Evolutionary conservation across 2,329 filamentous ascomycete genomes (phyloP).

Genomic region (Truncatella angustata): DNA sequence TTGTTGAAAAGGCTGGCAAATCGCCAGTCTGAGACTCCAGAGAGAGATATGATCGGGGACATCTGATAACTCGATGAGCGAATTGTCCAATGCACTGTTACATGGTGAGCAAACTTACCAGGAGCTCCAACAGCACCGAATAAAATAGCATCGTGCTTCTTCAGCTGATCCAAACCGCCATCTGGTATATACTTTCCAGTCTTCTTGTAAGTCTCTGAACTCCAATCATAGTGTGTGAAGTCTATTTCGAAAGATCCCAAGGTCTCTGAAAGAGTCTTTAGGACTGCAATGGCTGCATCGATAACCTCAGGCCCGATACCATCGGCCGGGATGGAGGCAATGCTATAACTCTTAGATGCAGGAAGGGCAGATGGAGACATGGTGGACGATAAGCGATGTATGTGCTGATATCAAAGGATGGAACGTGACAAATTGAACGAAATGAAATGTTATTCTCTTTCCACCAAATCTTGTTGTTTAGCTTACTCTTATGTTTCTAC

Average conservation of each 20-base stretch:
- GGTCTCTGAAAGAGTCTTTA: slow-evolving; percentile 51
- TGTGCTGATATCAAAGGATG: neutral
- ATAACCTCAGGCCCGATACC: slow-evolving; percentile 66
- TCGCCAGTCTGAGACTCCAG: slow-evolving; percentile 62
- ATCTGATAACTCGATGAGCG: slow-evolving; percentile 30
- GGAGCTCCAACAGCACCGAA: slow-evolving; percentile 65
- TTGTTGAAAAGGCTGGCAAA: slow-evolving; percentile 63
- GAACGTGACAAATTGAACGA: neutral
- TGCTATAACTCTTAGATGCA: slow-evolving; percentile 39
- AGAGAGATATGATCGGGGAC: slow-evolving; percentile 66
- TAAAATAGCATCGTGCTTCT: slow-evolving; percentile 55
- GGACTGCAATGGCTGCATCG: slow-evolving; percentile 56
- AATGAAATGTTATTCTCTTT: neutral
- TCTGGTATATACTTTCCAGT: slow-evolving; percentile 65
- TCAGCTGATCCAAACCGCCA: slow-evolving; percentile 50
- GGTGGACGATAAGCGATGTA: neutral
- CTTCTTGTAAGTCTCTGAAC: slow-evolving; percentile 63
- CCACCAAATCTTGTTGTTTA: neutral
- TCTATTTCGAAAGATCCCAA: slow-evolving; percentile 58
- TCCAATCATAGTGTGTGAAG: slow-evolving; percentile 66
- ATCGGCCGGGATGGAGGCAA: slow-evolving; percentile 62
- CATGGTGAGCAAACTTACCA: slow-evolving; percentile 19
- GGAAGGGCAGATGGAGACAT: slow-evolving; percentile 19
- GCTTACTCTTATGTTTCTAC: neutral
- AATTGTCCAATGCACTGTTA: neutral